phyloP scores from a whole-genome alignment of 2,329 filamentous ascomycete genomes.

The Emmonsiellopsis sp. region DNA sequence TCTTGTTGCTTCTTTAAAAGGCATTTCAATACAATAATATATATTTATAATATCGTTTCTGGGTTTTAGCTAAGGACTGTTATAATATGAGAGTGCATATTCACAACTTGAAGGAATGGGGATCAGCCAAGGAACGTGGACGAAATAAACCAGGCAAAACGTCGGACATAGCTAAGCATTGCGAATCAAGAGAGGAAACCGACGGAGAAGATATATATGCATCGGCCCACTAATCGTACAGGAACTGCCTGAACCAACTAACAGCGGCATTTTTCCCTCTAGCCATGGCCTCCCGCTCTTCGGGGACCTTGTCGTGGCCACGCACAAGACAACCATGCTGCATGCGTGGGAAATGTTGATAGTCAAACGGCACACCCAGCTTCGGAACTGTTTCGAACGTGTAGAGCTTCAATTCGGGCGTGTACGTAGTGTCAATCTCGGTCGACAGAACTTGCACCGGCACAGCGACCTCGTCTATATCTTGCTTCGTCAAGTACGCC shows the following conservation, averaged over 20 bases:
- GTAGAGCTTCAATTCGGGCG: conserved; percentile 38
- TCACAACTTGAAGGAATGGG: too few species aligned
- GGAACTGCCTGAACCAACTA: conserved; percentile 31
- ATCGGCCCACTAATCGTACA: not conserved
- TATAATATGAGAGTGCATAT: too few species aligned
- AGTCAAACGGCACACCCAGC: conserved; percentile 37
- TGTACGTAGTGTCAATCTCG: conserved; percentile 37
- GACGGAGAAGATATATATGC: too few species aligned
- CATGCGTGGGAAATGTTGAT: conserved; percentile 43
- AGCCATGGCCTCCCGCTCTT: conserved; percentile 37
- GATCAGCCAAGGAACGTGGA: too few species aligned
- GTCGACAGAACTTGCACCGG: conserved; percentile 46
- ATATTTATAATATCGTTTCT: too few species aligned
- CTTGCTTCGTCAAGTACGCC: conserved; percentile 32
- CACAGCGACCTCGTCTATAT: conserved; percentile 38
- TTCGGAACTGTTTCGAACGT: conserved; percentile 31
- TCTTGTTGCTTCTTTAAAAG: too few species aligned
- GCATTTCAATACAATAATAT: too few species aligned
- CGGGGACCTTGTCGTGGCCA: conserved; percentile 29
- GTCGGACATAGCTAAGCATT: too few species aligned
- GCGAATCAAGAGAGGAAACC: too few species aligned
- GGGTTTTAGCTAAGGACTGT: too few species aligned
- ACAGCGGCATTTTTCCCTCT: conserved; percentile 41
- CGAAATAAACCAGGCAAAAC: too few species aligned
- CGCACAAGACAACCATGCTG: conserved; percentile 38